Evolutionary conservation across 1,284 basidiomycete genomes (phyloP).

Genomic region (Rhodotorula mucilaginosa): DNA sequence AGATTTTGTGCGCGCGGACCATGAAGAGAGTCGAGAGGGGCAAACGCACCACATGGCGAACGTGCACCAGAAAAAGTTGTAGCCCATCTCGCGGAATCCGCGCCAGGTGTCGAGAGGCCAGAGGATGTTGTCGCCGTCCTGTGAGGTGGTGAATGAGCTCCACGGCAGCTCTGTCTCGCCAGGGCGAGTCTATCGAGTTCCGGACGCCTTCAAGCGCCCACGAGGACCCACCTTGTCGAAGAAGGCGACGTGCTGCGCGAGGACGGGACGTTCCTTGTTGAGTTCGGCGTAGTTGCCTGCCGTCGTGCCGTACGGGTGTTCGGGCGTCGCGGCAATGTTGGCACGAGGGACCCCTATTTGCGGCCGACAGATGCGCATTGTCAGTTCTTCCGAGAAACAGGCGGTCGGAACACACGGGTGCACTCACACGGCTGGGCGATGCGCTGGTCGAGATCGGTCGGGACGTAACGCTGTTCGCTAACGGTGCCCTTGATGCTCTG

Average conservation of each 20-base stretch:
- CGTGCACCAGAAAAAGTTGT: constrained; percentile 52
- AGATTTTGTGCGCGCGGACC: background rate
- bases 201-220: background rate
- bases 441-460: constrained; percentile 23
- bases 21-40: background rate
- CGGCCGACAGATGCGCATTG: background rate
- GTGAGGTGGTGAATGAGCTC: background rate
- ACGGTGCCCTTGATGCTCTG: constrained; percentile 23
- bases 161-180: background rate
- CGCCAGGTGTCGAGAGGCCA: constrained; percentile 60
- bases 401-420: too few relatives aligned
- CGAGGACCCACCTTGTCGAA: constrained; percentile 18
- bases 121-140: constrained; percentile 55
- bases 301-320: constrained; percentile 30
- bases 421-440: constrained; percentile 26
- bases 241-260: constrained; percentile 30
- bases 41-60: constrained; percentile 46
- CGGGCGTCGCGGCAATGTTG: constrained; percentile 27
- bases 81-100: constrained; percentile 54
- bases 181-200: too few relatives aligned
- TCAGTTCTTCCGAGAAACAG: background rate
- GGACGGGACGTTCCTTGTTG: constrained; percentile 23
- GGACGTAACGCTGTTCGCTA: constrained; percentile 12
- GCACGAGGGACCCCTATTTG: constrained; percentile 22
- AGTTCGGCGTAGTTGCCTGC: constrained; percentile 23